Conservation (phyloP, 108 stramenopile species). For the Phaeodactylum tricornutum region DNA sequence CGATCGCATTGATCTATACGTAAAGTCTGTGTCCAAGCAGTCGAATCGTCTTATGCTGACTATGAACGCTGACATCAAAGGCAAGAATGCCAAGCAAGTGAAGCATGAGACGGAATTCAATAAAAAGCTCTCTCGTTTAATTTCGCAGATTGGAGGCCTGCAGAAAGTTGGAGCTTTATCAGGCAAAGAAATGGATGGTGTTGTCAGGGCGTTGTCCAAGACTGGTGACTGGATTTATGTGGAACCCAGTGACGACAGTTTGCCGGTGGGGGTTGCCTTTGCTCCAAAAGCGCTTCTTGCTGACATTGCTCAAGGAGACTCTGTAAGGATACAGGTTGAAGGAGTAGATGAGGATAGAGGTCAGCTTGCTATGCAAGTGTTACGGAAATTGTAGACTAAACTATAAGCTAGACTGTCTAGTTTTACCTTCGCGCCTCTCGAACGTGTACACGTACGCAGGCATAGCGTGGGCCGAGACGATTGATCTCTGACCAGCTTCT, state of each 20-base stretch:
- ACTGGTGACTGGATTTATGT: constrained; percentile 76
- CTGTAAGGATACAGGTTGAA: constrained; percentile 49
- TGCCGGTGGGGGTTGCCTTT: constrained; percentile 72
- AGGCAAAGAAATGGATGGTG: constrained; percentile 51
- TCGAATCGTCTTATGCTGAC: constrained; percentile 65
- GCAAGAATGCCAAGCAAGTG: constrained; percentile 45
- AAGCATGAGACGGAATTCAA: constrained; percentile 31
- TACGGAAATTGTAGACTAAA: constrained; percentile 17
- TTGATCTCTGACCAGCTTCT: too few relatives aligned
- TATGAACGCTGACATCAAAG: constrained; percentile 38
- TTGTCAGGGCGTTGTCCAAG: constrained; percentile 68
- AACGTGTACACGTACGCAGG: too few relatives aligned
- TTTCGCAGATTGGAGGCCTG: constrained; percentile 31
- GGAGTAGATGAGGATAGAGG: constrained; percentile 73
- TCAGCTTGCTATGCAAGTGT: constrained; percentile 56
- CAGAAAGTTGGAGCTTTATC: constrained; percentile 21
- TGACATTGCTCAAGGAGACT: constrained; percentile 43
- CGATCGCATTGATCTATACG: constrained; percentile 56
- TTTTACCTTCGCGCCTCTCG: too few relatives aligned
- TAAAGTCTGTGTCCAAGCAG: constrained; percentile 62
- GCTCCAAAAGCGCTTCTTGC: constrained; percentile 7
- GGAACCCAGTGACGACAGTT: constrained; percentile 37
- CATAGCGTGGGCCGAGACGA: too few relatives aligned
- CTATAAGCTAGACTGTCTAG: too few relatives aligned
- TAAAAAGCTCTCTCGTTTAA: constrained; percentile 32